phyloP scores from a whole-genome alignment of 2,329 filamentous ascomycete species.

The Malbranchea zuffiana region DNA sequence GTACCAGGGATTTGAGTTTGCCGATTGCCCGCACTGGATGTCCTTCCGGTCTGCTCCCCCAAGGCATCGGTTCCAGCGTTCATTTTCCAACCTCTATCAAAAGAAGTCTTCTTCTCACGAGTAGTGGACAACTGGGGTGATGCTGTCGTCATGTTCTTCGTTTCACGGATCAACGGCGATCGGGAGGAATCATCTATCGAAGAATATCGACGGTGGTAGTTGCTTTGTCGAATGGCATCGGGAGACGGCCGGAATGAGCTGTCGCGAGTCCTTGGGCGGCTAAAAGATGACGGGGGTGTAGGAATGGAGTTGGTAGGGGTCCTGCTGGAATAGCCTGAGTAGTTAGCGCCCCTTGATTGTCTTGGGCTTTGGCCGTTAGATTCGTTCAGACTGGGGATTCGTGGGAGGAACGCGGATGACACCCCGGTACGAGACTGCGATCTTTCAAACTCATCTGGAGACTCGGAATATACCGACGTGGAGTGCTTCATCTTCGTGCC shows the following conservation, averaged over 20 bases:
- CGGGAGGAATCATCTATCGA: conserved; percentile 60
- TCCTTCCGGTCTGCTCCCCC: conserved; percentile 20
- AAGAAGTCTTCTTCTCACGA: conserved; percentile 47
- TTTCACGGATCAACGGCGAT: conserved; percentile 16
- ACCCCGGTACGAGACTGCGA: conserved; percentile 32
- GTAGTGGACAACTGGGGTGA: conserved; percentile 22
- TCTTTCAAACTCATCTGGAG: conserved; percentile 35
- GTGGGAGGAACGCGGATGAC: conserved; percentile 31
- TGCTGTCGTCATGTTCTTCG: conserved; percentile 14
- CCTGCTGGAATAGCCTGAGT: conserved; percentile 8
- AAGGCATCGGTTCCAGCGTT: conserved; percentile 28
- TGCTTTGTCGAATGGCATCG: conserved; percentile 67
- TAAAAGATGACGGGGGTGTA: conserved; percentile 32
- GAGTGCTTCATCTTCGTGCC: conserved; percentile 40
- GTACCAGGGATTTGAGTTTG: conserved; percentile 23
- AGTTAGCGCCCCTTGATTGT: conserved; percentile 11
- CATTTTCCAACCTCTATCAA: conserved; percentile 51
- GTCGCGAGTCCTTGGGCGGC: conserved; percentile 33
- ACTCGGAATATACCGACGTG: conserved; percentile 33
- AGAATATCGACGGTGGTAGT: conserved; percentile 78
- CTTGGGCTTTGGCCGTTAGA: conserved; percentile 4
- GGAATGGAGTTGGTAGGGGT: conserved; percentile 19
- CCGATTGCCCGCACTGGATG: conserved; percentile 25
- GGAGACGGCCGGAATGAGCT: conserved; percentile 55
- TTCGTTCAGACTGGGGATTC: conserved; percentile 33